Percentiles rank a stretch among this genome's conserved stretches.
Evolutionary conservation across 1,284 basidiomycete genomes (phyloP).

Genomic region (Sanghuangporus weigelae): DNA sequence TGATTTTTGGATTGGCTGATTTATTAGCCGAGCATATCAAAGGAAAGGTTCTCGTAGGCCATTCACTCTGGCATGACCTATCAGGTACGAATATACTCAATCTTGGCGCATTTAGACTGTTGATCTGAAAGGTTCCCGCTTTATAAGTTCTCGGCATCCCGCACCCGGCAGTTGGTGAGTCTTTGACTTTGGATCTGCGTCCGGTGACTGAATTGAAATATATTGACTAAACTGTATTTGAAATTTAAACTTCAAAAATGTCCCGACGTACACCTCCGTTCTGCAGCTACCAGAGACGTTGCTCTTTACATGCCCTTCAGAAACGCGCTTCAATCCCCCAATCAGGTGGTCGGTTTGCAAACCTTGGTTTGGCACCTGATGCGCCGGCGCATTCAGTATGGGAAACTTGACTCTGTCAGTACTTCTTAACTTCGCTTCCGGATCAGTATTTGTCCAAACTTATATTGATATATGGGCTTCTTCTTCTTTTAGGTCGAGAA

Average conservation of each 20-base stretch:
- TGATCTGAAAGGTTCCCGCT: conserved; percentile 15
- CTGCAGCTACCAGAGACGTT: conserved; percentile 63
- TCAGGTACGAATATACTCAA: conserved; percentile 44
- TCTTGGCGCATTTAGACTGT: conserved; percentile 7
- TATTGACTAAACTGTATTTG: conserved; percentile 1
- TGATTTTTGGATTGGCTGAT: neutral
- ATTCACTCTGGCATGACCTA: conserved; percentile 73
- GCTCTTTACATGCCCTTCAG: conserved; percentile 76
- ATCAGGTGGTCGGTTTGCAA: conserved; percentile 63
- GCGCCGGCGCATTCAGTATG: conserved; percentile 67
- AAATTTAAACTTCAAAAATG: conserved; percentile 1
- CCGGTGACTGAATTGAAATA: conserved; percentile 5
- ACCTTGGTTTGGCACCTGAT: conserved; percentile 78
- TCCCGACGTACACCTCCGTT: neutral
- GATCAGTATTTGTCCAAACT: conserved; percentile 21
- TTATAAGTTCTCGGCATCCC: conserved; percentile 70
- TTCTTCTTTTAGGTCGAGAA: conserved; percentile 55
- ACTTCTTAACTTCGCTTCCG: conserved; percentile 55
- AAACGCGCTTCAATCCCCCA: conserved; percentile 56
- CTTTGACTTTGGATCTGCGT: neutral
- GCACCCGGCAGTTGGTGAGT: conserved; percentile 54
- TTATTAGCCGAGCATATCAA: conserved; percentile 46
- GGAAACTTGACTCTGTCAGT: conserved; percentile 63
- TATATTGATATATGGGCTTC: conserved; percentile 3
- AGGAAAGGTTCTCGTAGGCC: conserved; percentile 66